Base-by-base conservation (phyloP, 1,284 basidiomycete species). In the Thelephora terrestris region DNA sequence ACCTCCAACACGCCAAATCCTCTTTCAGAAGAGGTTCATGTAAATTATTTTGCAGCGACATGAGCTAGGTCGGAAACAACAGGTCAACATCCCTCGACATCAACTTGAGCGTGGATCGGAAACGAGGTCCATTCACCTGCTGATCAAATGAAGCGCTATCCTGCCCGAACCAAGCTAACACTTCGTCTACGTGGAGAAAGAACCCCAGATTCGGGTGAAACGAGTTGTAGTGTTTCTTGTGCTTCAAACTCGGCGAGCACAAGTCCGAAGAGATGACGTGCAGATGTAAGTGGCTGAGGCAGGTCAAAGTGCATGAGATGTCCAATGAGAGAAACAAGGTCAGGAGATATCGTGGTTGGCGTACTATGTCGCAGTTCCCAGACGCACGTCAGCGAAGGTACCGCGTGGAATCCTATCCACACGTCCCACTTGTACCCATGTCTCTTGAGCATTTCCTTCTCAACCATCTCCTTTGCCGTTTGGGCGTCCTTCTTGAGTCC, bases 171-270 rank as follows among this genome's bases (percentile, higher is more conserved):
- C 87, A 91, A 0, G 71, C 69, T 37, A 87, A 65, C 4, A 96
- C 83, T 5, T 89, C 79, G 32, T 78, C 71, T 4, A 96, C 67
- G 47, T 81, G 76, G 0, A 98, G 59, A 64, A 96, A 97, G 68
- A 93, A 97, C 0, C 91, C 93, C 12, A 78, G 70, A 25, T 76
- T 76, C 0, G 94, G 95, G 57, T 89, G 81, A 68, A 98, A 99
- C 2, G 91, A 91, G 62, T 95, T 92, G 69, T 92, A 92, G 58
- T 98, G 93, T 59, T 89, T 93, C 73, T 96, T 97, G 53, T 76
- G 78, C 66, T 95, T 98, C 67, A 98, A 67, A 34, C 70, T 67
- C 2, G 77, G 71, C 0, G 86, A 85, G 45, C 79, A 74, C 17
- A 96, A 67, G 61, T 99, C 94, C 18, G 76, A 73, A 1, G 92